Base-by-base conservation (phyloP, 306 rosid genomes). In the Medicago lupulina region DNA sequence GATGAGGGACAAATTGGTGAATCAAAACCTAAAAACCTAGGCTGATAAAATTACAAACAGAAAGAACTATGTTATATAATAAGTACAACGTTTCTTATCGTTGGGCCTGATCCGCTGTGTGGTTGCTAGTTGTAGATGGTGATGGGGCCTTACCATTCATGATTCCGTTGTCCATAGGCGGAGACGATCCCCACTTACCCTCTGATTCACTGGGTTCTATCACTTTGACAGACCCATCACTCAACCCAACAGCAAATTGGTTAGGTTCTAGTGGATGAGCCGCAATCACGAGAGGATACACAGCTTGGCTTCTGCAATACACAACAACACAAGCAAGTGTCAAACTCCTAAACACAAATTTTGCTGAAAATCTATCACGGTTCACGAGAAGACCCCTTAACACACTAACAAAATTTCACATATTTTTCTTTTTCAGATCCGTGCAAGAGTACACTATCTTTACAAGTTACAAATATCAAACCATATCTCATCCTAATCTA, bases 151-250 rank as follows among this genome's bases (percentile, higher is more conserved):
- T 83, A 55, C 96, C 85, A 39, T 81, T 88, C 71, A 80, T 65
- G 14, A 87, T 70, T 55, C 89, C 97, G 19, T 87, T 91, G 67
- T 88, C 97, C 65, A 28, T 40, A 4, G 92, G 97, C 0, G 89
- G 91, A 12, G 70, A 62, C 0, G 87, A 57, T 13, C 98, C 98
- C 98, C 97, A 93, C 74, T 83, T 87, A 41, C 92, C 89, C 74
- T 88, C 92, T 8, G 96, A 83, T 67, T 88, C 92, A 1, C 62
- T 54, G 18, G 97, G 98, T 72, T 93, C 98, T 8, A 93, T 83
- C 70, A 93, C 96, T 85, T 86, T 88, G 39, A 93, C 93, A 1
- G 98, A 85, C 46, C 98, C 98, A 70, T 91, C 92, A 0, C 80
- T 85, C 83, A 91, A 60, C 46, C 98, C 97, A 8, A 91, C 85